phyloP scores from a whole-genome alignment of 176 grass and related monocot genomes.

The Musa troglodytarum region DNA sequence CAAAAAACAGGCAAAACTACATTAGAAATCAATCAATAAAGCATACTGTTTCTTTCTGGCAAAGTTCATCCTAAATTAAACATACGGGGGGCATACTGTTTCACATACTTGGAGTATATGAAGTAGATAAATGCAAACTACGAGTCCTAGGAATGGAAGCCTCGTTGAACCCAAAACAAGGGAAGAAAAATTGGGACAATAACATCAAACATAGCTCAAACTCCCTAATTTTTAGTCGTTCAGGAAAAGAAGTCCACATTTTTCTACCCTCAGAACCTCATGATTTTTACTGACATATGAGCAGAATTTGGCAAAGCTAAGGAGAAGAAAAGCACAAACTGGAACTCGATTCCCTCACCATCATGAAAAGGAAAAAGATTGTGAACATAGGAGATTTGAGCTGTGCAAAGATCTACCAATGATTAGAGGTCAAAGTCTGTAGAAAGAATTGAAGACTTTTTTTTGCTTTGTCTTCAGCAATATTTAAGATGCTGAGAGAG shows the following conservation, averaged over 20 bases:
- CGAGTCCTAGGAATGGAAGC: not conserved
- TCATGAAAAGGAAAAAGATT: not conserved
- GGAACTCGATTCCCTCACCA: not conserved
- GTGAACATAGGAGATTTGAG: not conserved
- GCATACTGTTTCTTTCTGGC: not conserved
- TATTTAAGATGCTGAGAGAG: no score
- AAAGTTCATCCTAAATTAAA: not conserved
- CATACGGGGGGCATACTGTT: not conserved
- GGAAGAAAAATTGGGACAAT: not conserved
- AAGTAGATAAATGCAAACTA: not conserved
- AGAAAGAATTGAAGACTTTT: not conserved
- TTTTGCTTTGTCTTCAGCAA: not conserved
- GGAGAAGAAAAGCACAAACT: not conserved
- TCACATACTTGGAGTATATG: not conserved
- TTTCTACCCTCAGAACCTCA: not conserved
- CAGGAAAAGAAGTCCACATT: not conserved
- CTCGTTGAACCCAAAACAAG: not conserved
- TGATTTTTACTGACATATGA: no score
- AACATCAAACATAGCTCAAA: not conserved
- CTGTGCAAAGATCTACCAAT: not conserved
- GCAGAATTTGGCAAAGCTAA: not conserved
- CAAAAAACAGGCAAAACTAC: not conserved
- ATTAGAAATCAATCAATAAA: not conserved
- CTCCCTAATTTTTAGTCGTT: not conserved
- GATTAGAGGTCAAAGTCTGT: not conserved